Conservation (phyloP, 1,284 basidiomycete species). For the Meripilus lineatus region DNA sequence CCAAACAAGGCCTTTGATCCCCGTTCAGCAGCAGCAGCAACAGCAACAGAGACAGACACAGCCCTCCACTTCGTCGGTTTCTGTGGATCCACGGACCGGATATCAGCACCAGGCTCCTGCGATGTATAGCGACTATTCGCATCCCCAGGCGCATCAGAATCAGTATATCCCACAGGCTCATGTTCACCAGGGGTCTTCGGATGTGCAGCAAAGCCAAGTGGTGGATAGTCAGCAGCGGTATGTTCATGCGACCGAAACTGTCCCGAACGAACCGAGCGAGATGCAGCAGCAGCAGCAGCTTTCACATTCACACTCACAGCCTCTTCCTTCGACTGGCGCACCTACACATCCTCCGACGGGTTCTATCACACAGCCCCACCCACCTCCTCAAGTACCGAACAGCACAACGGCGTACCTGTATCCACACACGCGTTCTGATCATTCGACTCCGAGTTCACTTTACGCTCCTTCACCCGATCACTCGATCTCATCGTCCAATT, state of each 20-base stretch:
- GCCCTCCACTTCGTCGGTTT: not conserved
- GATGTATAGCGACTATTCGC: not conserved
- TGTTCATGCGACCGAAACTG: no score
- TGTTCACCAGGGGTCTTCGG: no score
- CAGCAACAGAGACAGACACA: not conserved
- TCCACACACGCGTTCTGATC: no score
- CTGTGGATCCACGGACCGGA: not conserved
- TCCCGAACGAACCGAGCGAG: not conserved
- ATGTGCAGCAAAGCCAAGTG: no score
- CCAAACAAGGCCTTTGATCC: not conserved
- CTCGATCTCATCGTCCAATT: not conserved
- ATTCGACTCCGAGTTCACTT: not conserved
- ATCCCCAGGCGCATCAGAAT: no score
- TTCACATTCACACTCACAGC: conserved; percentile 12
- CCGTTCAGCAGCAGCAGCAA: not conserved
- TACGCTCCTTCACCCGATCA: conserved; percentile 5
- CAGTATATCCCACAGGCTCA: not conserved
- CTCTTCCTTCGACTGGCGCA: conserved; percentile 1
- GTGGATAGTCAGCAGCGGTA: no score
- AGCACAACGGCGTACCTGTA: no score
- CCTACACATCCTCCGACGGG: conserved; percentile 13
- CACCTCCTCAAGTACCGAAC: conserved; percentile 1
- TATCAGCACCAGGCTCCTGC: not conserved
- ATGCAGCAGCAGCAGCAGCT: conserved; percentile 13
- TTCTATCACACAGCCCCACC: conserved; percentile 7